A percentile compares a stretch with the other conserved stretches of the same genome.
Conservation (phyloP, 768 basidiomycete genomes). For the Suillus subluteus region DNA sequence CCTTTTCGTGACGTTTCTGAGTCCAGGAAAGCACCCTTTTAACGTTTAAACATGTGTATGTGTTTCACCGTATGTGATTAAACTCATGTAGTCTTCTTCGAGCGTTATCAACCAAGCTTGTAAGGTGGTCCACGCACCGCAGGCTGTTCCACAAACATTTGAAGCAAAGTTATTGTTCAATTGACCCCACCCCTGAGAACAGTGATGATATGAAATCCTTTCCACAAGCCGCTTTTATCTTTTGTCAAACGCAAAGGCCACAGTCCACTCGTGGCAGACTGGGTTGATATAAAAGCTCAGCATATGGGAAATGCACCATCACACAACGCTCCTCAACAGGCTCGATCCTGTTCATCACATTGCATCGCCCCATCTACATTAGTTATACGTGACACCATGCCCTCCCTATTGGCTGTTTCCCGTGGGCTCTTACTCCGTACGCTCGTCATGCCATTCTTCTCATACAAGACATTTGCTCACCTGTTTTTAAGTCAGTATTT, state of each 20-base stretch:
- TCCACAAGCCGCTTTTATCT: background rate
- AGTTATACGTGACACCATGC: constrained; percentile 30
- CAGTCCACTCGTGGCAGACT: background rate
- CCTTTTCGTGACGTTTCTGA: background rate
- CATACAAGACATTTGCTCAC: constrained; percentile 3
- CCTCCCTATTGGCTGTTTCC: constrained; percentile 24
- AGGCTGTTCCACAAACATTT: background rate
- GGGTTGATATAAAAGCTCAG: background rate
- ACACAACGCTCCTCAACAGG: background rate
- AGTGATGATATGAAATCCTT: background rate
- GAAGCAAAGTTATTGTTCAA: background rate
- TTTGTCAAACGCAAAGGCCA: background rate
- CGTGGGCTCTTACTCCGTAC: constrained; percentile 24
- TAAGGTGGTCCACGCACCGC: background rate
- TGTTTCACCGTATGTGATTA: background rate
- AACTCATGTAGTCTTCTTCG: background rate
- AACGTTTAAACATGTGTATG: background rate
- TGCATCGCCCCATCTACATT: constrained; percentile 5
- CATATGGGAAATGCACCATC: background rate
- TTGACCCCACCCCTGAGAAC: background rate
- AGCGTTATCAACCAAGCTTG: background rate
- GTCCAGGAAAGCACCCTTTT: background rate
- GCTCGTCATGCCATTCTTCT: constrained; percentile 7
- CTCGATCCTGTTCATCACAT: constrained; percentile 12
- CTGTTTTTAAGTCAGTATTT: constrained; percentile 19